Evolutionary conservation across 306 rosid genomes (phyloP).

Genomic region (Pyrus communis): DNA sequence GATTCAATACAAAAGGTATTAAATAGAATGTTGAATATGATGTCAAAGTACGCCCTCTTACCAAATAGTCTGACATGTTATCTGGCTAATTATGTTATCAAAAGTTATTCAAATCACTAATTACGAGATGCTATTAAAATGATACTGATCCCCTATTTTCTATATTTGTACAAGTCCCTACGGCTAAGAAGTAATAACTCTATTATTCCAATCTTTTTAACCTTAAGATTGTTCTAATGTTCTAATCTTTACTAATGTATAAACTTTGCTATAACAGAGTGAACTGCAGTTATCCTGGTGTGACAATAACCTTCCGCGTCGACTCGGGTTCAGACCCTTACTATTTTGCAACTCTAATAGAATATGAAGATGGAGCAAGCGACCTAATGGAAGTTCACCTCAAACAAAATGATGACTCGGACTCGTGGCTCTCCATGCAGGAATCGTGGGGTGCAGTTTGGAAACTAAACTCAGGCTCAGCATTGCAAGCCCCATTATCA

Average conservation of each 20-base stretch:
- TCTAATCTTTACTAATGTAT: too few relatives aligned
- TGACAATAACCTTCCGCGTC: conserved; percentile 33
- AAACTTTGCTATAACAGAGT: conserved; percentile 23
- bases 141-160: too few relatives aligned
- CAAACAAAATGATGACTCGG: conserved; percentile 26
- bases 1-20: conserved; percentile 53
- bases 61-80: background rate
- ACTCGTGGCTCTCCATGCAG: conserved; percentile 49
- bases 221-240: too few relatives aligned
- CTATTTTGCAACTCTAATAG: conserved; percentile 42
- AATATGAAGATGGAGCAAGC: conserved; percentile 62
- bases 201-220: too few relatives aligned
- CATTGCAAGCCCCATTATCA: conserved; percentile 48
- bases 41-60: background rate
- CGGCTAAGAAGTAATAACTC: too few relatives aligned
- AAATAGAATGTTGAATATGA: background rate
- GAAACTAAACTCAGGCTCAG: conserved; percentile 36
- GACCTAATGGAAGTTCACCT: conserved; percentile 42
- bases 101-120: too few relatives aligned
- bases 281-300: conserved; percentile 41
- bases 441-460: conserved; percentile 71
- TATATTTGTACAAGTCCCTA: too few relatives aligned
- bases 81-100: background rate
- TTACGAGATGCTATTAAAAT: too few relatives aligned
- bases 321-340: conserved; percentile 51